Percentiles rank a stretch among this genome's conserved stretches.
Conservation (phyloP, 768 basidiomycete genomes). For the Mrakia gelida region DNA sequence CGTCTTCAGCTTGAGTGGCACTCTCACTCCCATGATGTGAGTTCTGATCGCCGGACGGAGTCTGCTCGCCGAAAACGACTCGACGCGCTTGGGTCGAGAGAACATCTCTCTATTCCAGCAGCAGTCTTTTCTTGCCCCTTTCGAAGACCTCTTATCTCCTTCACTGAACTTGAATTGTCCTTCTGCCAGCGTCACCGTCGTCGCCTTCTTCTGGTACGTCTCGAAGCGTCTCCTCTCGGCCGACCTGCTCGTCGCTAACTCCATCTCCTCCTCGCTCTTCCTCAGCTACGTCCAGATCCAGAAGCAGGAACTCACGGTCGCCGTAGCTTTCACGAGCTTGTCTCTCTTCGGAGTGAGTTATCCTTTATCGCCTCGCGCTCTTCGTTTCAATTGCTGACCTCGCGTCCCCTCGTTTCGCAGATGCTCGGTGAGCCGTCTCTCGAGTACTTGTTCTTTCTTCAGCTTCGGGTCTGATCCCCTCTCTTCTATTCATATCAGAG, state of each 20-base stretch:
- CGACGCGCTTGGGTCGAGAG: too few relatives aligned
- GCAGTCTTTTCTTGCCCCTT: too few relatives aligned
- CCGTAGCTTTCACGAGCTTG: constrained; percentile 84
- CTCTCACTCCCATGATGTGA: constrained; percentile 58
- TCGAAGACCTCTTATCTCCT: neutral
- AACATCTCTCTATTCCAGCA: too few relatives aligned
- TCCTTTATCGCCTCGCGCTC: neutral
- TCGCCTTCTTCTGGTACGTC: constrained; percentile 59
- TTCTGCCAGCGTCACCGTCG: constrained; percentile 59
- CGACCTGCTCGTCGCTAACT: constrained; percentile 36
- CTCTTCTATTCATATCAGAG: too few relatives aligned
- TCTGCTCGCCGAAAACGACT: too few relatives aligned
- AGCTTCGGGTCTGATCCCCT: too few relatives aligned
- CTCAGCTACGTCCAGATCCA: constrained; percentile 56
- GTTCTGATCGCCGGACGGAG: neutral
- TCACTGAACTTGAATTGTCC: neutral
- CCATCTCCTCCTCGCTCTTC: constrained; percentile 55
- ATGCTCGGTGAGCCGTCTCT: too few relatives aligned
- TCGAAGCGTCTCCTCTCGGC: too few relatives aligned
- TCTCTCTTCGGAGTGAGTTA: constrained; percentile 75
- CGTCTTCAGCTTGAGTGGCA: constrained; percentile 68
- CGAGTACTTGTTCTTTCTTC: neutral
- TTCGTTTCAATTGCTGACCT: neutral
- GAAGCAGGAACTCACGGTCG: constrained; percentile 67
- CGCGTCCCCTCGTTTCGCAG: neutral